Percentiles rank a stretch among this genome's conserved stretches.
These are phyloP conservation scores for Metschnikowia sp. DNA, from an alignment of 805 yeast species.

Conservation along the genomic window DNA sequence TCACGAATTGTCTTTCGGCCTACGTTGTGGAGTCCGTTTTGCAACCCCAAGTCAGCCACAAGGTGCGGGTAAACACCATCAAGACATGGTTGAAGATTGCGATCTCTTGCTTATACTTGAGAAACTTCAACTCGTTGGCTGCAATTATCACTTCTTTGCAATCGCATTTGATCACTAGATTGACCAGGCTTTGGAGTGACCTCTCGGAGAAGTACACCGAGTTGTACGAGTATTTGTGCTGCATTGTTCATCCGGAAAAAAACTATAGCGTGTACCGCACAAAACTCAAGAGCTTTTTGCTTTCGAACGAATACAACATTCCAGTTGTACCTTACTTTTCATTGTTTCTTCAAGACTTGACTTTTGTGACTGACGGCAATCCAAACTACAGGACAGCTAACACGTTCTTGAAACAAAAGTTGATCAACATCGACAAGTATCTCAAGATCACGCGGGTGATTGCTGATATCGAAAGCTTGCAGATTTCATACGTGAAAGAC, in stretches of 20 bases:
- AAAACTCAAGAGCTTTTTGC: slow-evolving; percentile 55
- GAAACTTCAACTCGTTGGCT: slow-evolving; percentile 77
- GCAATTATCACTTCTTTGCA: slow-evolving; percentile 76
- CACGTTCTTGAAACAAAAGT: slow-evolving; percentile 51
- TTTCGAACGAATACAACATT: slow-evolving; percentile 44
- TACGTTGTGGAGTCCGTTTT: slow-evolving; percentile 70
- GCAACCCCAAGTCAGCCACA: slow-evolving; percentile 46
- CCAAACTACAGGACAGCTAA: slow-evolving; percentile 62
- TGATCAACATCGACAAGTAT: slow-evolving; percentile 73
- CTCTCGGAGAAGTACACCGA: slow-evolving; percentile 59
- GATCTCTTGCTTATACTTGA: slow-evolving; percentile 64
- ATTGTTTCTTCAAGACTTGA: slow-evolving; percentile 71
- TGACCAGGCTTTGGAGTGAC: slow-evolving; percentile 56
- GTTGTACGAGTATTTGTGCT: slow-evolving; percentile 58
- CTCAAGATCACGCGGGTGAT: slow-evolving; percentile 62
- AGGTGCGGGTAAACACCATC: slow-evolving; percentile 51
- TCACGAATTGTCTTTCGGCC: slow-evolving; percentile 69
- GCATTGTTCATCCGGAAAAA: slow-evolving; percentile 71
- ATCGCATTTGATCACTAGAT: slow-evolving; percentile 64
- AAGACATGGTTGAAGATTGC: slow-evolving; percentile 75
- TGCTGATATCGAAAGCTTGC: slow-evolving; percentile 65
- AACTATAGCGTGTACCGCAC: slow-evolving; percentile 68
- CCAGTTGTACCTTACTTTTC: slow-evolving; percentile 78
- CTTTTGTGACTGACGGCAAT: slow-evolving; percentile 82
- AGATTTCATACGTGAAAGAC: slow-evolving; percentile 50